phyloP scores from a whole-genome alignment of 495 filamentous ascomycete species.

The Aspergillus taichungensis region DNA sequence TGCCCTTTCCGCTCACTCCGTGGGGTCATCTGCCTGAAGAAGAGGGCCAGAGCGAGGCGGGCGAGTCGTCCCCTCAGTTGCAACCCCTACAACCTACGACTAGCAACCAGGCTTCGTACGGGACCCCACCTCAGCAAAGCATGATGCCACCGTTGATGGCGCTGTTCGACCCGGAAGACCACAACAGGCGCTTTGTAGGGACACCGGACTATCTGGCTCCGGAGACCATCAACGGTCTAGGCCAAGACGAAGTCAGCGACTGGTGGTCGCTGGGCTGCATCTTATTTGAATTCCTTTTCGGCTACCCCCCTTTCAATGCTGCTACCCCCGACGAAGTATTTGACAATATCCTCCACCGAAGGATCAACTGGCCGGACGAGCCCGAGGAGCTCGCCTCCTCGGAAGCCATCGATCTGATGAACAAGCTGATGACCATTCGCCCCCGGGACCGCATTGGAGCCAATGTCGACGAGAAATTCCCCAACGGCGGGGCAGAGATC shows the following conservation, averaged over 20 bases:
- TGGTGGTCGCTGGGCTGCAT: slow-evolving; percentile 99
- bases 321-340: slow-evolving; percentile 88
- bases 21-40: slow-evolving; percentile 53
- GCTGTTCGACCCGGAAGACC: slow-evolving; percentile 91
- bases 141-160: slow-evolving; percentile 96
- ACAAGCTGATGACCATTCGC: slow-evolving; percentile 75
- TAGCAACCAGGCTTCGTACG: slow-evolving; percentile 42
- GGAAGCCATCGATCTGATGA: slow-evolving; percentile 89
- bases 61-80: slow-evolving; percentile 58
- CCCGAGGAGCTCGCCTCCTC: slow-evolving; percentile 62
- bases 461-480: slow-evolving; percentile 69
- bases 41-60: slow-evolving; percentile 57
- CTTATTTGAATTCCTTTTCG: slow-evolving; percentile 90
- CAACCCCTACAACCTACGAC: slow-evolving; percentile 52
- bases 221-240: slow-evolving; percentile 89
- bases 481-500: slow-evolving; percentile 82
- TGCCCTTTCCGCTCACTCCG: slow-evolving; percentile 28
- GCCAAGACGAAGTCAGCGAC: slow-evolving; percentile 96
- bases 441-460: slow-evolving; percentile 73
- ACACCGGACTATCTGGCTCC: slow-evolving; percentile 96
- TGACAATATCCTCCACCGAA: slow-evolving; percentile 84
- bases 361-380: slow-evolving; percentile 79
- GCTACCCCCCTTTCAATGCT: slow-evolving; percentile 90
- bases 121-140: slow-evolving; percentile 58
- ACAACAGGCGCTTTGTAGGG: slow-evolving; percentile 86